Conservation (phyloP, 2,329 filamentous ascomycete genomes). For the Atkinsonella texensis region DNA sequence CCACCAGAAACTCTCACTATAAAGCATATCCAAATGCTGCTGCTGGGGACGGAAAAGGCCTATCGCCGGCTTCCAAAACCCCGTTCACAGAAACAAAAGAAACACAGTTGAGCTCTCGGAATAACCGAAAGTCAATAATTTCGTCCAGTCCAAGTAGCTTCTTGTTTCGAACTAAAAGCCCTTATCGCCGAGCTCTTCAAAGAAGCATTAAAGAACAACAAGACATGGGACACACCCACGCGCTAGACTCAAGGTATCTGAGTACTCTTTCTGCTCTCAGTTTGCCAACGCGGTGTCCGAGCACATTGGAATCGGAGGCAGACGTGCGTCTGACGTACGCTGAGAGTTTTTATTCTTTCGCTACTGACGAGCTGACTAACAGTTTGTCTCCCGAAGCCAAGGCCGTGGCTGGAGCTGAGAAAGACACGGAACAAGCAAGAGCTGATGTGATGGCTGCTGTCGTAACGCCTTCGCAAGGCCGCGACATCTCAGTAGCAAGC, state of each 20-base stretch:
- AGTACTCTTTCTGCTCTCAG: conserved; percentile 28
- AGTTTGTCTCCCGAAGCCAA: background rate
- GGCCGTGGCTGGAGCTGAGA: background rate
- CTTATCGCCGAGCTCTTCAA: conserved; percentile 40
- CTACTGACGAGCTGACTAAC: conserved; percentile 13
- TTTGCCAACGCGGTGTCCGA: conserved; percentile 28
- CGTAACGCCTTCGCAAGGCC: conserved; percentile 13
- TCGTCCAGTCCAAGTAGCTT: conserved; percentile 39
- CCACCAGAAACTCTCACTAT: background rate
- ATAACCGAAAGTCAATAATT: conserved; percentile 34
- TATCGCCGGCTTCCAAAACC: conserved; percentile 5
- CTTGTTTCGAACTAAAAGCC: conserved; percentile 41
- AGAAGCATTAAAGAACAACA: conserved; percentile 30
- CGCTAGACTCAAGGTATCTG: conserved; percentile 24
- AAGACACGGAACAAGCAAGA: background rate
- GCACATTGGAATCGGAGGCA: conserved; percentile 26
- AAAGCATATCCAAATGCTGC: conserved; percentile 7
- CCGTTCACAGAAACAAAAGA: background rate
- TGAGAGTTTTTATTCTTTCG: conserved; percentile 37
- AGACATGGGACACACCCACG: conserved; percentile 12
- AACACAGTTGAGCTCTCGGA: conserved; percentile 18
- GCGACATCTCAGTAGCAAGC: conserved; percentile 29
- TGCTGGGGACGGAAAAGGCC: conserved; percentile 6
- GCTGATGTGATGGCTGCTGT: background rate
- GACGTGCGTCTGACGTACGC: conserved; percentile 27